These are phyloP conservation scores for Ogataea salicorniae DNA, from an alignment of 805 yeast species.

Conservation along the genomic window DNA sequence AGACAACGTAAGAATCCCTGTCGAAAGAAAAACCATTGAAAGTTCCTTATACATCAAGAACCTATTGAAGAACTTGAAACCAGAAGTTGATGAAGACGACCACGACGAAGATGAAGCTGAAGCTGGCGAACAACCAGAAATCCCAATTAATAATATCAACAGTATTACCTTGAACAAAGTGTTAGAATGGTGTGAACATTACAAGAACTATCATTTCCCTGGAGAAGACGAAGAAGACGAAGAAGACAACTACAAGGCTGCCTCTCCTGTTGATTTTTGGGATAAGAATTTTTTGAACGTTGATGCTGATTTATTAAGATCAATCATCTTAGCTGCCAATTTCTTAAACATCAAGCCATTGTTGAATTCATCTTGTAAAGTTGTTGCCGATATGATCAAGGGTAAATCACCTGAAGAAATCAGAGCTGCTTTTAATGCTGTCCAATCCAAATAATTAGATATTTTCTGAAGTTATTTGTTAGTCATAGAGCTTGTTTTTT, in stretches of 20 bases:
- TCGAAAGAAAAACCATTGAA: slow-evolving; percentile 68
- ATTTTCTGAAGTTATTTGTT: neutral
- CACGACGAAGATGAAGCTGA: slow-evolving; percentile 37
- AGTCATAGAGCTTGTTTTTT: too few relatives aligned
- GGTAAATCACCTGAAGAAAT: slow-evolving; percentile 74
- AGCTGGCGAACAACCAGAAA: slow-evolving; percentile 60
- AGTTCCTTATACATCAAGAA: slow-evolving; percentile 73
- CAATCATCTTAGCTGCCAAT: slow-evolving; percentile 72
- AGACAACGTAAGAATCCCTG: slow-evolving; percentile 66
- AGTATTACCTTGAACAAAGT: slow-evolving; percentile 78
- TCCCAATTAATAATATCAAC: slow-evolving; percentile 81
- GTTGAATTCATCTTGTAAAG: slow-evolving; percentile 67
- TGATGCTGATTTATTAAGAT: slow-evolving; percentile 75
- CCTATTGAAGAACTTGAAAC: slow-evolving; percentile 56
- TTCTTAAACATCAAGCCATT: slow-evolving; percentile 65
- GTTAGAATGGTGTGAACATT: slow-evolving; percentile 88
- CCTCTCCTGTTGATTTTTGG: slow-evolving; percentile 86
- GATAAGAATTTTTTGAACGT: slow-evolving; percentile 85
- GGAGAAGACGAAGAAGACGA: slow-evolving; percentile 69
- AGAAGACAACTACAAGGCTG: slow-evolving; percentile 42
- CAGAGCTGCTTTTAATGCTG: slow-evolving; percentile 65
- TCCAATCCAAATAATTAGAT: slow-evolving; percentile 12
- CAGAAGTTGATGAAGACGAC: slow-evolving; percentile 22
- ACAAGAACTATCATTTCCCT: slow-evolving; percentile 65
- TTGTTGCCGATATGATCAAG: slow-evolving; percentile 79